phyloP scores from a whole-genome alignment of 1,284 basidiomycete species.

The Bondarzewia mesenterica region DNA sequence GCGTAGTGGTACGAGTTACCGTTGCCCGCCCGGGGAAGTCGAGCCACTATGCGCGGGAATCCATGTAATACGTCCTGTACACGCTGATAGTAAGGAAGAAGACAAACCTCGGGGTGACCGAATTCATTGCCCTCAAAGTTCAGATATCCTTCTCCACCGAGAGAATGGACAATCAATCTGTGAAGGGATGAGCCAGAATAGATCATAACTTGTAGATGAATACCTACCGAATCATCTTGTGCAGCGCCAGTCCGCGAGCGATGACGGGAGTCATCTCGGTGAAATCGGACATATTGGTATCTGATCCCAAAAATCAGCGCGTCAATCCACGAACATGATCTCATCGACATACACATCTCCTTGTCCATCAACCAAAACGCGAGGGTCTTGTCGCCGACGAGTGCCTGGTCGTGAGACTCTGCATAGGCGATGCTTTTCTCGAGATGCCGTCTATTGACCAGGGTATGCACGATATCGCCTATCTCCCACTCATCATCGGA shows the following conservation, averaged over 20 bases:
- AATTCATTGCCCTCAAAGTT: conserved; percentile 99
- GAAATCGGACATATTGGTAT: conserved; percentile 94
- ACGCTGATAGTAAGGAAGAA: not conserved
- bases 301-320: conserved; percentile 38
- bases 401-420: conserved; percentile 95
- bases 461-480: conserved; percentile 79
- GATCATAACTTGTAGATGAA: too few species aligned
- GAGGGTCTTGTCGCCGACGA: conserved; percentile 96
- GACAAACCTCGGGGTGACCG: conserved; percentile 85
- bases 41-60: conserved; percentile 78
- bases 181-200: conserved; percentile 1
- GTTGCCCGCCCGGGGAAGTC: conserved; percentile 97
- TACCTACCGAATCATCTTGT: conserved; percentile 93
- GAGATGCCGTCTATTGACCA: conserved; percentile 83
- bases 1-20: conserved; percentile 94
- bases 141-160: conserved; percentile 95
- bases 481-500: conserved; percentile 87
- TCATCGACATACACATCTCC: conserved; percentile 80
- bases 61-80: conserved; percentile 1
- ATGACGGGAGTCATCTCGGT: conserved; percentile 82
- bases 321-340: not conserved
- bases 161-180: conserved; percentile 82
- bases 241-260: conserved; percentile 83
- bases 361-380: conserved; percentile 99
- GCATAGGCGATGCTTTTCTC: conserved; percentile 95